A percentile compares a stretch with the other conserved stretches of the same genome.
Evolutionary conservation across 306 rosid species (phyloP).

Genomic region (Quercus glauca): DNA sequence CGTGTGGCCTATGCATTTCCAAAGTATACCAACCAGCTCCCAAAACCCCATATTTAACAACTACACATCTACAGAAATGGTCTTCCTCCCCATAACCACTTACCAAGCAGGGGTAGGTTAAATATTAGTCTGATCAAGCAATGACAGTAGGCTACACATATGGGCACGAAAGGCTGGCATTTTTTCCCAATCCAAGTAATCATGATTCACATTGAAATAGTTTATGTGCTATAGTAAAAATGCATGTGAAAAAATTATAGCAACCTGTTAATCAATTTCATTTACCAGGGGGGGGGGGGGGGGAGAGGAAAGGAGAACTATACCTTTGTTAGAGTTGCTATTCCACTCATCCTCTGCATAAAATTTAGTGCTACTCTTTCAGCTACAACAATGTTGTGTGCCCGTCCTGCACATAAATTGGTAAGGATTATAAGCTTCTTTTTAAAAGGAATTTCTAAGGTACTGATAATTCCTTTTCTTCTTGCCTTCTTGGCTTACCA

Average conservation of each 20-base stretch:
- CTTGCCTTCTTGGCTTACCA: conserved; percentile 41
- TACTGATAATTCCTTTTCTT: neutral
- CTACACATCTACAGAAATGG: too few species aligned
- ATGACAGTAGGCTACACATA: neutral
- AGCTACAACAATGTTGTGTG: conserved; percentile 78
- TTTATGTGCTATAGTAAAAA: neutral
- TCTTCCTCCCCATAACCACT: too few species aligned
- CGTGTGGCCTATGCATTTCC: too few species aligned
- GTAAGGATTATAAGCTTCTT: conserved; percentile 9
- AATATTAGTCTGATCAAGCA: neutral
- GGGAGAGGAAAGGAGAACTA: neutral
- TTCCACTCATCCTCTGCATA: conserved; percentile 98
- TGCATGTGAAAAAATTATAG: neutral
- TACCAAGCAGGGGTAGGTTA: neutral
- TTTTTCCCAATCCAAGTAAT: neutral
- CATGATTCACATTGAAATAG: neutral
- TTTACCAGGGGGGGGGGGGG: neutral
- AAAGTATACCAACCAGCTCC: too few species aligned
- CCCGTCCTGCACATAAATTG: conserved; percentile 58
- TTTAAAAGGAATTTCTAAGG: conserved; percentile 19
- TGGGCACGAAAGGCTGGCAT: neutral
- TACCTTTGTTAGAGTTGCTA: conserved; percentile 92
- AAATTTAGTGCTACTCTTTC: conserved; percentile 88
- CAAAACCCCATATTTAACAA: too few species aligned
- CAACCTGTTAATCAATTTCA: neutral